Conservation (phyloP, 2,329 filamentous ascomycete species). For the Colletotrichum lentis region DNA sequence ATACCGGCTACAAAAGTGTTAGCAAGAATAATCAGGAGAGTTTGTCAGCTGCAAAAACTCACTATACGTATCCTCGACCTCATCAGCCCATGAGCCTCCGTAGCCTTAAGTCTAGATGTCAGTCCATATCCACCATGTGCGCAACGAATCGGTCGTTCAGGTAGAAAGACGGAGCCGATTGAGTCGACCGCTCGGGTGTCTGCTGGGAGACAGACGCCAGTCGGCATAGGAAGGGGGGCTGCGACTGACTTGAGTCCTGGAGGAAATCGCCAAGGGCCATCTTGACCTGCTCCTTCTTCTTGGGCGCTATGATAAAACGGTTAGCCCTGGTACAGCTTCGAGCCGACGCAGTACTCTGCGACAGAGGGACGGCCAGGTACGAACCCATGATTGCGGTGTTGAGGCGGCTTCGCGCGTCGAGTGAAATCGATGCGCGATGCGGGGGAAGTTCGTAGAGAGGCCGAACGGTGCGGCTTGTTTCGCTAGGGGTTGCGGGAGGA, state of each 20-base stretch:
- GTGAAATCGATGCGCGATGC: constrained; percentile 47
- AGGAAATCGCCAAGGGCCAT: constrained; percentile 98
- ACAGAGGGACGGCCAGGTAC: constrained; percentile 40
- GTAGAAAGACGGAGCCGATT: constrained; percentile 42
- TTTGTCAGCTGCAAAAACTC: constrained; percentile 50
- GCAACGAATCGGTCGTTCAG: constrained; percentile 8
- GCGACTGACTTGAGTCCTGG: constrained; percentile 81
- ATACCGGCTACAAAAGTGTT: constrained; percentile 49
- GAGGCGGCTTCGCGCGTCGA: constrained; percentile 58
- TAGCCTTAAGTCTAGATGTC: constrained; percentile 50
- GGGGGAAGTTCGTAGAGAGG: constrained; percentile 11
- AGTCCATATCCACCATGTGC: constrained; percentile 34
- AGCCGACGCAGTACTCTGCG: neutral
- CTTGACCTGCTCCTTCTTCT: constrained; percentile 94
- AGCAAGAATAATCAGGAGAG: constrained; percentile 38
- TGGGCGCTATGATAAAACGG: constrained; percentile 71
- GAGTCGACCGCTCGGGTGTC: constrained; percentile 21
- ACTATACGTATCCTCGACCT: constrained; percentile 92
- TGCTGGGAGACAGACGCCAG: neutral
- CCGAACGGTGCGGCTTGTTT: constrained; percentile 32
- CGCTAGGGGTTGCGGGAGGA: constrained; percentile 27
- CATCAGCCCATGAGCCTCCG: constrained; percentile 95
- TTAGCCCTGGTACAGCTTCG: constrained; percentile 30
- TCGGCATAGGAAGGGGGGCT: constrained; percentile 41
- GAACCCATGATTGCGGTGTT: constrained; percentile 69